phyloP scores from a whole-genome alignment of 495 filamentous ascomycete genomes.

The Podospora sp. region DNA sequence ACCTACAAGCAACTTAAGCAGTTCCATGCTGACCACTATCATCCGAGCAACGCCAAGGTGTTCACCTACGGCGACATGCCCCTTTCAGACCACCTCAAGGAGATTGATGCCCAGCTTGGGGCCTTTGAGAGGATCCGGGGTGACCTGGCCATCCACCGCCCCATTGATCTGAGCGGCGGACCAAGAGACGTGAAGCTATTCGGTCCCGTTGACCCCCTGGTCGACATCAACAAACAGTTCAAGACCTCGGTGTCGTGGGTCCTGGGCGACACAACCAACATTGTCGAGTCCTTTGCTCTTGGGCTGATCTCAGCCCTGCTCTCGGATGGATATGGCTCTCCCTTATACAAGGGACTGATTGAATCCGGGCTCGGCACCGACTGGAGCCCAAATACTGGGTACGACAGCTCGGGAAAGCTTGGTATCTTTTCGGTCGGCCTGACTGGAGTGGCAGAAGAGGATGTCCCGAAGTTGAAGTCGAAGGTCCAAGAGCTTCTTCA shows the following conservation, averaged over 20 bases:
- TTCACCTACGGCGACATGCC: slow-evolving; percentile 96
- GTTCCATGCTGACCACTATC: slow-evolving; percentile 90
- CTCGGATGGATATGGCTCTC: slow-evolving; percentile 92
- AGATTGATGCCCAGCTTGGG: slow-evolving; percentile 71
- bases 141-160: slow-evolving; percentile 72
- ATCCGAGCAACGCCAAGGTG: slow-evolving; percentile 93
- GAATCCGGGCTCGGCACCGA: slow-evolving; percentile 89
- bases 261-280: slow-evolving; percentile 76
- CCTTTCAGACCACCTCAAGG: slow-evolving; percentile 72
- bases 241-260: slow-evolving; percentile 95
- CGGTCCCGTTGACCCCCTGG: slow-evolving; percentile 87
- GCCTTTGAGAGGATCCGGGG: slow-evolving; percentile 68
- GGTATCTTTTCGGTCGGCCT: slow-evolving; percentile 90
- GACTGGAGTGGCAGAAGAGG: slow-evolving; percentile 77
- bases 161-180: slow-evolving; percentile 69
- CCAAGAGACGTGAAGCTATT: slow-evolving; percentile 68
- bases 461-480: slow-evolving; percentile 75
- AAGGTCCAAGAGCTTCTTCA: slow-evolving; percentile 69
- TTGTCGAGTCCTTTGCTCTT: slow-evolving; percentile 84
- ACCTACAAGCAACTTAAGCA: slow-evolving; percentile 82
- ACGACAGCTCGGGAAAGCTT: slow-evolving; percentile 71
- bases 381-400: slow-evolving; percentile 92
- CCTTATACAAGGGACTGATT: slow-evolving; percentile 86
- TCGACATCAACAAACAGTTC: slow-evolving; percentile 80
- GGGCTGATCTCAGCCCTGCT: slow-evolving; percentile 79